Conservation (phyloP, 176 grass and related monocot species). For the Pontederia crassipes region DNA sequence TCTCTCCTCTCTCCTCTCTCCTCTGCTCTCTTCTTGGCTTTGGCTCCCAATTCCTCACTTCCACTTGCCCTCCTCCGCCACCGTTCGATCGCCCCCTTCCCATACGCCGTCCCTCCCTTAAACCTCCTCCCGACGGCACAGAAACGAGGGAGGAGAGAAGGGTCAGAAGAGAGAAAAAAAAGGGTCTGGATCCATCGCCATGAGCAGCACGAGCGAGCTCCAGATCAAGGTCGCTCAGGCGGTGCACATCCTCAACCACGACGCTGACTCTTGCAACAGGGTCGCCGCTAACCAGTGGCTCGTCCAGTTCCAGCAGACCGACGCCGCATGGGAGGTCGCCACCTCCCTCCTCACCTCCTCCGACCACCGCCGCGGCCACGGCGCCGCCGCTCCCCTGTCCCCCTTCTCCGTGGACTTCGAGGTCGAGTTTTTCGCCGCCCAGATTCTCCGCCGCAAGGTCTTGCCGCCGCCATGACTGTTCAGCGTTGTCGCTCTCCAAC, state of each 20-base stretch:
- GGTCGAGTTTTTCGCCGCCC: constrained; percentile 49
- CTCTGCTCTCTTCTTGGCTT: not conserved
- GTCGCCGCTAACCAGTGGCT: constrained; percentile 51
- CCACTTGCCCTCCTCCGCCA: constrained; percentile 12
- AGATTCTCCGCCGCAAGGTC: constrained; percentile 58
- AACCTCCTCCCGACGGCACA: not conserved
- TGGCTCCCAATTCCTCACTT: constrained; percentile 8
- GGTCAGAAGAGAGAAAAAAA: constrained; percentile 16
- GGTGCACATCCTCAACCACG: constrained; percentile 45
- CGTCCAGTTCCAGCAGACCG: constrained; percentile 41
- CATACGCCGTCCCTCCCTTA: not conserved
- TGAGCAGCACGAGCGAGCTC: constrained; percentile 25
- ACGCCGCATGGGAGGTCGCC: constrained; percentile 38
- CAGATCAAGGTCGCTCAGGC: constrained; percentile 49
- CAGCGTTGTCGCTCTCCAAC: too few relatives aligned
- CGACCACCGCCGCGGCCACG: not conserved
- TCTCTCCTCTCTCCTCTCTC: not conserved
- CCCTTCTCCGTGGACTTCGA: constrained; percentile 22
- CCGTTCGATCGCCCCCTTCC: constrained; percentile 7
- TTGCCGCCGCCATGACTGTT: not conserved
- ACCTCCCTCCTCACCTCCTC: constrained; percentile 36
- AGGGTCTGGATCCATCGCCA: not conserved
- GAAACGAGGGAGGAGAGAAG: not conserved
- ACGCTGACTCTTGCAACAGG: constrained; percentile 30
- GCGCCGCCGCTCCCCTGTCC: not conserved